phyloP scores from a whole-genome alignment of 1,284 basidiomycete genomes.

The Taiwanofungus camphoratus region DNA sequence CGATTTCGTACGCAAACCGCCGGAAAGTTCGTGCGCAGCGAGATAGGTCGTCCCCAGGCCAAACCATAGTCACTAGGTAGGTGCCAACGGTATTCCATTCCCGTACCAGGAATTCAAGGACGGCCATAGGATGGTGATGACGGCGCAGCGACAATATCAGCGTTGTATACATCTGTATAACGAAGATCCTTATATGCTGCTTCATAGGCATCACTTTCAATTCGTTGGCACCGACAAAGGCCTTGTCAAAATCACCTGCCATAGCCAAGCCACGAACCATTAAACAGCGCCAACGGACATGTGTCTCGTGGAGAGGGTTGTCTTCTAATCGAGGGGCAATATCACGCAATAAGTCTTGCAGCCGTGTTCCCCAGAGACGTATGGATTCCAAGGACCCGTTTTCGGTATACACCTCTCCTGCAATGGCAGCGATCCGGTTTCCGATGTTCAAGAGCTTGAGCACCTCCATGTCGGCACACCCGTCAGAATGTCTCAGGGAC shows the following conservation, averaged over 20 bases:
- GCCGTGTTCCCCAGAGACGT: constrained; percentile 32
- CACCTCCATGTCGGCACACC: constrained; percentile 3
- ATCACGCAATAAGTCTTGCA: constrained; percentile 30
- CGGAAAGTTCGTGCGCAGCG: constrained; percentile 21
- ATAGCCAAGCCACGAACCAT: constrained; percentile 17
- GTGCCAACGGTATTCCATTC: constrained; percentile 37
- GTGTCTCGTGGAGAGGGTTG: constrained; percentile 1
- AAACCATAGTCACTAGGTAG: constrained; percentile 22
- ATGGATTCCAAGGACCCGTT: constrained; percentile 2
- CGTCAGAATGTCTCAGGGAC: constrained; percentile 6
- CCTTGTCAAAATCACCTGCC: constrained; percentile 19
- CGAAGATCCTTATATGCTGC: constrained; percentile 4
- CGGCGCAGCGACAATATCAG: constrained; percentile 36
- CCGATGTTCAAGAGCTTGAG: constrained; percentile 5
- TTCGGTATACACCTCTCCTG: not conserved
- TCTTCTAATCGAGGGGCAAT: constrained; percentile 18
- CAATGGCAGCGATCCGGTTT: constrained; percentile 5
- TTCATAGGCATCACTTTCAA: constrained; percentile 14
- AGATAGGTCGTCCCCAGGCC: not conserved
- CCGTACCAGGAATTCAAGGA: constrained; percentile 39
- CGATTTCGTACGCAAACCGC: constrained; percentile 26
- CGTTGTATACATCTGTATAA: constrained; percentile 34
- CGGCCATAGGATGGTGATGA: constrained; percentile 30
- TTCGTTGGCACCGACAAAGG: constrained; percentile 7
- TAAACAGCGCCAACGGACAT: constrained; percentile 16